phyloP scores from a whole-genome alignment of 2,329 filamentous ascomycete species.

The Colletotrichum tropicicola region DNA sequence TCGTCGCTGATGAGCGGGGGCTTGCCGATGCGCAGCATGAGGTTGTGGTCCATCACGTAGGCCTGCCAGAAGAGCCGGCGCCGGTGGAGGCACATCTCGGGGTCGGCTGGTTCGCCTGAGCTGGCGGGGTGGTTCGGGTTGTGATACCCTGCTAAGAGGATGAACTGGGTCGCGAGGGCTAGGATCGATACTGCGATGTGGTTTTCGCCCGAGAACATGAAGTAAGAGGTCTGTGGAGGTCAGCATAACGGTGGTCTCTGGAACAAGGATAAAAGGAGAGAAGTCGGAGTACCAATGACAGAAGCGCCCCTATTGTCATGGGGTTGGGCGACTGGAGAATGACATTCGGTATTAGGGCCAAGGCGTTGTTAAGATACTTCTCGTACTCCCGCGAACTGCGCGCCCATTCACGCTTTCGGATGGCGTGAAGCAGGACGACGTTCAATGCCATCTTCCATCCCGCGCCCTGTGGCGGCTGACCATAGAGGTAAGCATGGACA shows the following conservation, averaged over 20 bases:
- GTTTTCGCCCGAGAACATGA: not conserved
- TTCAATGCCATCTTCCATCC: constrained; percentile 10
- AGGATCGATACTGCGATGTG: not conserved
- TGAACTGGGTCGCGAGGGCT: not conserved
- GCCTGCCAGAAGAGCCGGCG: not conserved
- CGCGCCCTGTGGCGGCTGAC: not conserved
- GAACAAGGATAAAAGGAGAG: no score
- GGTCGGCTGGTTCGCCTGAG: not conserved
- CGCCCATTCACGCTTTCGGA: not conserved
- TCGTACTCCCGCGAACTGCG: not conserved
- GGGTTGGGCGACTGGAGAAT: not conserved
- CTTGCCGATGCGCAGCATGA: constrained; percentile 7
- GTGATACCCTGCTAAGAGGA: constrained; percentile 2
- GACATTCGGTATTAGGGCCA: not conserved
- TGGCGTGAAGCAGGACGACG: not conserved
- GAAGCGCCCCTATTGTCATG: constrained; percentile 3
- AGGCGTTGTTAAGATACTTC: not conserved
- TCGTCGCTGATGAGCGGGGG: constrained; percentile 1
- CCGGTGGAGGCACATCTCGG: not conserved
- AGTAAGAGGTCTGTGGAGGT: not conserved
- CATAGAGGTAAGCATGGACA: not conserved
- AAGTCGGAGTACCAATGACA: not conserved
- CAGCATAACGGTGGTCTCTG: no score
- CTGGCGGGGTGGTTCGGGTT: not conserved
- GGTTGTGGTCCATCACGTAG: not conserved